Evolutionary conservation across 345 rosid genomes (phyloP).

Genomic region (Eutrema heterophyllum): DNA sequence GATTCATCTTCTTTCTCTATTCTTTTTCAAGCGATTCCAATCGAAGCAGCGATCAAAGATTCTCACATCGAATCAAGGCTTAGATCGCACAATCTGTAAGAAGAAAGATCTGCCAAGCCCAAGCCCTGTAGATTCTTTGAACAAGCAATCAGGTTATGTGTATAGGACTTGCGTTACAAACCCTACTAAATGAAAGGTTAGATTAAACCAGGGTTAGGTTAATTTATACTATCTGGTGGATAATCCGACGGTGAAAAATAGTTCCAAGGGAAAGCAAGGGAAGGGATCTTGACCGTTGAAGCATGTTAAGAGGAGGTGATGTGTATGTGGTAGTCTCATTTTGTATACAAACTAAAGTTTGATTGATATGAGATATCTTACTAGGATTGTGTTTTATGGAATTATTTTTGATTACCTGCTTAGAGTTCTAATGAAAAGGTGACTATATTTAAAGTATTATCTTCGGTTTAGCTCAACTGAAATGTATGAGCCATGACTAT

Average conservation of each 20-base stretch:
- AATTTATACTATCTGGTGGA: background rate
- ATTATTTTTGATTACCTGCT: background rate
- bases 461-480: background rate
- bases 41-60: no score
- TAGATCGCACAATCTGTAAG: no score
- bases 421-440: background rate
- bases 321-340: background rate
- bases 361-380: background rate
- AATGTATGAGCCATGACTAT: background rate
- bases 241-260: background rate
- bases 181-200: background rate
- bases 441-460: background rate
- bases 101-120: background rate
- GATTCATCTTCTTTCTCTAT: no score
- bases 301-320: background rate
- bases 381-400: background rate
- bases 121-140: background rate
- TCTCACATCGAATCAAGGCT: no score
- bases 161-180: background rate
- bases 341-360: background rate
- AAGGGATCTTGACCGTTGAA: background rate
- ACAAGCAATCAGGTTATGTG: background rate
- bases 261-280: background rate
- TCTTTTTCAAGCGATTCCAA: no score
- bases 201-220: background rate